phyloP scores from a whole-genome alignment of 768 basidiomycete species.

The Mycena filopes region DNA sequence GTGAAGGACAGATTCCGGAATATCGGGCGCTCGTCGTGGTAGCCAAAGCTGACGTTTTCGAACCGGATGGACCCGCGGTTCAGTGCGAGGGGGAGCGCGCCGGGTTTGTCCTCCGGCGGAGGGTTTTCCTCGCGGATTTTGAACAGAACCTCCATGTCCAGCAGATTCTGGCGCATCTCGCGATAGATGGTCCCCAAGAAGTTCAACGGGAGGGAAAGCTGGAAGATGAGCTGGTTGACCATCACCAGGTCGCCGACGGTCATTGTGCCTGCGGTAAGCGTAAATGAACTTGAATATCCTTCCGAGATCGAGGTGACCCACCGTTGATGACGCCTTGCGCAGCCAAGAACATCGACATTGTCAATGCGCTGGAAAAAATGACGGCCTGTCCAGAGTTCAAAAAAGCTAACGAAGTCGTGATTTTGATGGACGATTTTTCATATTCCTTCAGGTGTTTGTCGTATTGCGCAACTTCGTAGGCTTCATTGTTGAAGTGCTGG shows the following conservation, averaged over 20 bases:
- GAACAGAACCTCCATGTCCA: conserved; percentile 97
- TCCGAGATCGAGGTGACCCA: conserved; percentile 42
- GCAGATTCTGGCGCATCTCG: conserved; percentile 92
- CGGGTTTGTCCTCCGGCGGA: conserved; percentile 77
- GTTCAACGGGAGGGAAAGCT: conserved; percentile 94
- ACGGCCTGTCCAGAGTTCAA: conserved; percentile 97
- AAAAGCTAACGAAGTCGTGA: conserved; percentile 92
- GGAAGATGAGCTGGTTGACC: conserved; percentile 99
- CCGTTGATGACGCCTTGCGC: conserved; percentile 95
- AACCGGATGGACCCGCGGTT: conserved; percentile 91
- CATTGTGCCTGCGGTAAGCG: conserved; percentile 81
- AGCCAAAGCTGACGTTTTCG: conserved; percentile 91
- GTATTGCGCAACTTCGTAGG: conserved; percentile 90
- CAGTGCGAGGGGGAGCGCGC: conserved; percentile 73
- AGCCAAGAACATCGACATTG: conserved; percentile 95
- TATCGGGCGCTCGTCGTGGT: conserved; percentile 92
- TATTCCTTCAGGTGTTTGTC: conserved; percentile 89
- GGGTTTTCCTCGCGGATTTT: conserved; percentile 87
- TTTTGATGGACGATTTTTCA: conserved; percentile 93
- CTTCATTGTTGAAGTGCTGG: conserved; percentile 99
- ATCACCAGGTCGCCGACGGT: conserved; percentile 98
- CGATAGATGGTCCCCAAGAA: conserved; percentile 98
- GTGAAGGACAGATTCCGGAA: conserved; percentile 90
- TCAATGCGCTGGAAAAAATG: conserved; percentile 94
- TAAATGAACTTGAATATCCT: not conserved